Evolutionary conservation across 345 rosid genomes (phyloP).

Genomic region (Salix viminalis): DNA sequence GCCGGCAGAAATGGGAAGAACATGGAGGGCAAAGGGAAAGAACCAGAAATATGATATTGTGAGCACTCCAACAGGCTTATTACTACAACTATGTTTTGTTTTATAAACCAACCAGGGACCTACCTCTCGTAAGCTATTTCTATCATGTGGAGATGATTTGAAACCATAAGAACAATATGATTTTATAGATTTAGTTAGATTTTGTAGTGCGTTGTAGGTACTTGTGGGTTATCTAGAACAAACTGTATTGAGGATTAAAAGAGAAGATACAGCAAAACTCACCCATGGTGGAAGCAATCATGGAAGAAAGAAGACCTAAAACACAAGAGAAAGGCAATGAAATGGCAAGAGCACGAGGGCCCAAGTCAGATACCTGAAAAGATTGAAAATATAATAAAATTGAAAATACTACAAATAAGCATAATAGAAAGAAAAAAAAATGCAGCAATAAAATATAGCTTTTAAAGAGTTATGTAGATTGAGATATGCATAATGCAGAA

Average conservation of each 20-base stretch:
- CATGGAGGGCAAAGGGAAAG: background rate
- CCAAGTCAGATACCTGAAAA: constrained; percentile 38
- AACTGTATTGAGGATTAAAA: background rate
- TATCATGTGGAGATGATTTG: background rate
- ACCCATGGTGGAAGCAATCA: constrained; percentile 54
- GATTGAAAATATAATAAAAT: background rate
- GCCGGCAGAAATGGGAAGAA: background rate
- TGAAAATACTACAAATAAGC: background rate
- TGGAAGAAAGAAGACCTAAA: constrained; percentile 48
- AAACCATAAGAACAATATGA: background rate
- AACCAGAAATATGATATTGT: background rate
- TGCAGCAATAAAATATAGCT: background rate
- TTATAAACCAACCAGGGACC: background rate
- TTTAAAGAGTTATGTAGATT: background rate
- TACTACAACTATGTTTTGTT: background rate
- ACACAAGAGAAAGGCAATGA: constrained; percentile 48
- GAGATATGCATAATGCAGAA: background rate
- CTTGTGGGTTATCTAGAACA: background rate
- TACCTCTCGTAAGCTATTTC: background rate
- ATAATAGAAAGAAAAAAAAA: background rate
- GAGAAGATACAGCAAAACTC: constrained; percentile 8
- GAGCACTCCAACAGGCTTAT: background rate
- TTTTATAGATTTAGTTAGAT: background rate
- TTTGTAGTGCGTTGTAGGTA: background rate
- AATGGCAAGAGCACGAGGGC: constrained; percentile 47